phyloP scores from a whole-genome alignment of 2,329 filamentous ascomycete species.

The Aaosphaeria pasadenensis region DNA sequence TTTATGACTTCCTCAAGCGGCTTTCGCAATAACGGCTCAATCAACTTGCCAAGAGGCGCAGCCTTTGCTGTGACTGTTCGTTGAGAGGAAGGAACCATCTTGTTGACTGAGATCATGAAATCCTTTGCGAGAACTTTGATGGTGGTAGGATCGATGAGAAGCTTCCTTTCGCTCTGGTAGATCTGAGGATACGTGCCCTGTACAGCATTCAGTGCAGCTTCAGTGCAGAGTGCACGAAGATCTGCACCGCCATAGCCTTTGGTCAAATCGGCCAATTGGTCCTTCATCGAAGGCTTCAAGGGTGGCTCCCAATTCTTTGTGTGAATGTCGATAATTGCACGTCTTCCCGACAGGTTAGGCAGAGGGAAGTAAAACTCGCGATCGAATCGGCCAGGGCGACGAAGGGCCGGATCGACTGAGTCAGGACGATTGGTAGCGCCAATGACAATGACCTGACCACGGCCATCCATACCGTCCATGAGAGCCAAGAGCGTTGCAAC shows the following conservation, averaged over 20 bases:
- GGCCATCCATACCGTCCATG: constrained; percentile 52
- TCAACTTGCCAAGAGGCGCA: constrained; percentile 70
- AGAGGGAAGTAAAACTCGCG: constrained; percentile 97
- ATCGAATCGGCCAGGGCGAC: constrained; percentile 91
- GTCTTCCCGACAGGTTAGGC: constrained; percentile 74
- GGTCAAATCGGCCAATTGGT: constrained; percentile 78
- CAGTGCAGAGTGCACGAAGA: constrained; percentile 87
- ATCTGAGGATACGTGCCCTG: constrained; percentile 96
- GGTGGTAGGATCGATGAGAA: constrained; percentile 79
- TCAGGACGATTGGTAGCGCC: constrained; percentile 97
- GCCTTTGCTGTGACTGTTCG: constrained; percentile 83
- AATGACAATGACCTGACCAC: constrained; percentile 89
- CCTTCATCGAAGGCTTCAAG: constrained; percentile 74
- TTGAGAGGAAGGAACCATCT: constrained; percentile 93
- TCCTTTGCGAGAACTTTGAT: constrained; percentile 89
- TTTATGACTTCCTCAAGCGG: constrained; percentile 68
- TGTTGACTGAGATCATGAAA: constrained; percentile 96
- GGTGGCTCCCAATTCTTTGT: constrained; percentile 86
- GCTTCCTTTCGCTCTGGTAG: constrained; percentile 84
- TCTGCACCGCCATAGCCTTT: constrained; percentile 98
- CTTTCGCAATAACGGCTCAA: constrained; percentile 76
- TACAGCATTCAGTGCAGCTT: constrained; percentile 92
- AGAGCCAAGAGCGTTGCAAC: constrained; percentile 51
- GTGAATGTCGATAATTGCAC: constrained; percentile 90
- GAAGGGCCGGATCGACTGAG: constrained; percentile 92